A percentile compares a stretch with the other conserved stretches of the same genome.
These are phyloP conservation scores for Ophiognomonia clavigignenti-juglandacearum DNA, from an alignment of 2,329 filamentous ascomycete genomes.

Conservation along the genomic window DNA sequence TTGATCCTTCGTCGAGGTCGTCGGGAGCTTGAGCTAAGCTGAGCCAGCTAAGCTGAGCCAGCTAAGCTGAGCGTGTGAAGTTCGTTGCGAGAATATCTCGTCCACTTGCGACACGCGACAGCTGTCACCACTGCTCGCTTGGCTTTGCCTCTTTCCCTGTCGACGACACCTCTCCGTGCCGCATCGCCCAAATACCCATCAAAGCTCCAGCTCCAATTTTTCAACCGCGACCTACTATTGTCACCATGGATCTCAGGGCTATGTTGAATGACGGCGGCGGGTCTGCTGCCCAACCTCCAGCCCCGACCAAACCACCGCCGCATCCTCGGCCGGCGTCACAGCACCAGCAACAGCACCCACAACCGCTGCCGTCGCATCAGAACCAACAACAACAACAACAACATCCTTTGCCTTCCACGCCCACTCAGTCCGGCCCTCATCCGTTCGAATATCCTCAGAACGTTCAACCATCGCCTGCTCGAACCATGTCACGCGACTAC, in stretches of 20 bases:
- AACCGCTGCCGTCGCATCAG: conserved; percentile 15
- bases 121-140: not conserved
- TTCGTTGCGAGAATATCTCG: no score
- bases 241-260: conserved; percentile 46
- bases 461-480: conserved; percentile 44
- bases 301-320: conserved; percentile 20
- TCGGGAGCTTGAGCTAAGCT: not conserved
- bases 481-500: conserved; percentile 42
- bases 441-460: conserved; percentile 47
- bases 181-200: no score
- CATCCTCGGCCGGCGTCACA: conserved; percentile 7
- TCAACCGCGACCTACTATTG: not conserved
- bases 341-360: conserved; percentile 20
- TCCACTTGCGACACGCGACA: conserved; percentile 14
- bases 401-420: conserved; percentile 29
- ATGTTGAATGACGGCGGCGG: conserved; percentile 49
- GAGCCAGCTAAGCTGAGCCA: no score
- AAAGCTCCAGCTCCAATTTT: not conserved
- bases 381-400: no score
- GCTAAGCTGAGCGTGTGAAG: no score
- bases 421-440: conserved; percentile 35
- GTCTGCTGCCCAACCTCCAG: conserved; percentile 23
- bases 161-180: not conserved
- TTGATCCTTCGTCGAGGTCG: not conserved
- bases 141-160: conserved; percentile 4